Base-by-base conservation (phyloP, 192 early-diverging fungal species). In the Backusella mclennaniae region DNA sequence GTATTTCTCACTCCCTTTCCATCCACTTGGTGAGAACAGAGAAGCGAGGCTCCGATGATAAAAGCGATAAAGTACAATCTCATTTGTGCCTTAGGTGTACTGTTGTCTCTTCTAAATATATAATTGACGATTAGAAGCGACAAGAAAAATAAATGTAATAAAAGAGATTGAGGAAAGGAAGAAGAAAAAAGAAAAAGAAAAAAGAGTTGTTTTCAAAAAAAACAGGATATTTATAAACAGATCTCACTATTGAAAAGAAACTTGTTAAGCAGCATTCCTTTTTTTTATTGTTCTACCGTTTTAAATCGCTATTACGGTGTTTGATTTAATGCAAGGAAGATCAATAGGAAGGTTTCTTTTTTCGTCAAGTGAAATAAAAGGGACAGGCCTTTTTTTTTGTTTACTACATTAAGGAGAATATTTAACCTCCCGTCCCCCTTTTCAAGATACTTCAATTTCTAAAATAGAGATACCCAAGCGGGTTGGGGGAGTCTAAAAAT, bases 271-370 rank as follows among this genome's bases (percentile, higher is more conserved):
- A 56, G n/a, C 2, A 19, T 21, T 2, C 1, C 26, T 11, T 63
- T 63, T 63, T 63, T 63, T 63, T 63, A 23, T 59, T 26, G 2
- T 26, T 59, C 26, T 63, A 14, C 26, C 56, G 21, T 12, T 63
- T 63, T 14, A 29, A 23, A 63, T 14, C 21, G 4, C 9, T 11
- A n/a, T 15, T 17, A 26, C 7, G 26, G 56, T 4, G 12, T 14
- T 63, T 63, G 21, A 29, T 63, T 63, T 63, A 29, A 63, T 63
- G 56, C 56, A 63, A 63, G 56, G 56, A 63, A 63, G 9, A 63
- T 63, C 56, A 63, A 63, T 39, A 23, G 56, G 23, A 63, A 63
- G 8, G 8, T 63, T 63, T 63, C 26, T 63, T 63, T 26, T 63
- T 63, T 63, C 21, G 21, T 63, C 12, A 59, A 59, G 53, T 11